Evolutionary conservation across 495 filamentous ascomycete genomes (phyloP).

Genomic region (Trichoderma gamsii): DNA sequence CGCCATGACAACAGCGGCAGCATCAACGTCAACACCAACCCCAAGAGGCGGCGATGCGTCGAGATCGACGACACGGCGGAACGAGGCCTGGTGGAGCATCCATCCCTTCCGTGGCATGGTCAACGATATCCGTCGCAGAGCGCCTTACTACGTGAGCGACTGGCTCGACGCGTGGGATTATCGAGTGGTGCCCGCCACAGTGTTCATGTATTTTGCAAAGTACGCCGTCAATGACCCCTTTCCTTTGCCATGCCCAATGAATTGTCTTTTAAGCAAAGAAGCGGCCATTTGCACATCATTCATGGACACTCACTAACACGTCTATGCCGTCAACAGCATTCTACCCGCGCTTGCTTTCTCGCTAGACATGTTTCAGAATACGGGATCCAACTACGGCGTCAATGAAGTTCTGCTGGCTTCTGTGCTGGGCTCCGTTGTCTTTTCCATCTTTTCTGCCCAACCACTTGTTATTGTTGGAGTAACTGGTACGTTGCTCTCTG

Average conservation of each 20-base stretch:
- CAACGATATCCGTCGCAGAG: conserved; percentile 65
- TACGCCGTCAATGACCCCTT: conserved; percentile 32
- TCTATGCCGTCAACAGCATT: conserved; percentile 46
- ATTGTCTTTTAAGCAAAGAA: neutral
- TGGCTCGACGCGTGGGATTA: conserved; percentile 84
- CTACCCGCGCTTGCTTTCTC: conserved; percentile 78
- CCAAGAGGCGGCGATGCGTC: neutral
- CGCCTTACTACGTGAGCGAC: conserved; percentile 71
- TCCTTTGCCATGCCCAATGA: no score
- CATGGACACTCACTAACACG: no score
- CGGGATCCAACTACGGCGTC: conserved; percentile 70
- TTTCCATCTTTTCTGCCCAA: conserved; percentile 68
- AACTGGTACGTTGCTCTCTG: conserved; percentile 50
- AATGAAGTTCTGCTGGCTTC: conserved; percentile 79
- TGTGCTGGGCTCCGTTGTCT: conserved; percentile 71
- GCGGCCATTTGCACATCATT: conserved; percentile 18
- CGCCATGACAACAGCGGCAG: neutral
- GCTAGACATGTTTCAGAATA: conserved; percentile 79
- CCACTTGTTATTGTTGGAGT: conserved; percentile 85
- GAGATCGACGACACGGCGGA: conserved; percentile 8
- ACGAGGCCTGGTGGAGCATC: conserved; percentile 52
- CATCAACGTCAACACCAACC: neutral
- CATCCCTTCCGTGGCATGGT: conserved; percentile 61
- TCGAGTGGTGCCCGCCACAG: conserved; percentile 69
- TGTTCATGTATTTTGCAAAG: conserved; percentile 93